A percentile compares a stretch with the other conserved stretches of the same genome.
Conservation (phyloP, 2,329 filamentous ascomycete species). For the Phaeosphaeria sp. region DNA sequence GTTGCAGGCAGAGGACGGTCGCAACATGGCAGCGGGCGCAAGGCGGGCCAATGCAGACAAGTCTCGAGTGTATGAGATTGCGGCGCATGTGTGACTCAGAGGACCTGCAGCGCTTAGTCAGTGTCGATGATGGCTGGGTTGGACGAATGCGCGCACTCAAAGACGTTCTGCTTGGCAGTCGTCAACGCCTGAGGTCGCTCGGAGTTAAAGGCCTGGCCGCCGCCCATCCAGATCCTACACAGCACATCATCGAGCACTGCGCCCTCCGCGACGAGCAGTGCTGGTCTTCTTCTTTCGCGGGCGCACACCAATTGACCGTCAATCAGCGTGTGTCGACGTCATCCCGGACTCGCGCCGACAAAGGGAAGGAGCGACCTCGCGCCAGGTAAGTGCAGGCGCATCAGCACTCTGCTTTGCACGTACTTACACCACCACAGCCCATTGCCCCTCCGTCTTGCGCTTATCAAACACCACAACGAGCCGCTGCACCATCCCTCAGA, state of each 20-base stretch:
- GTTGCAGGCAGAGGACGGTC: neutral
- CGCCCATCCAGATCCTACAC: too few relatives aligned
- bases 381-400: neutral
- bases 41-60: neutral
- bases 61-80: constrained; percentile 1
- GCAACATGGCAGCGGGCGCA: neutral
- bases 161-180: constrained; percentile 3
- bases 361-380: neutral
- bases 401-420: neutral
- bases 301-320: neutral
- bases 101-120: constrained; percentile 14
- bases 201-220: constrained; percentile 22
- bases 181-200: constrained; percentile 4
- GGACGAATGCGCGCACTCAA: constrained; percentile 3
- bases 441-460: neutral
- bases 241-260: neutral
- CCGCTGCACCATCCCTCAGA: neutral
- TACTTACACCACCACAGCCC: neutral
- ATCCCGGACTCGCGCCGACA: too few relatives aligned
- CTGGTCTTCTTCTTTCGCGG: neutral
- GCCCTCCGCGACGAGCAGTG: neutral
- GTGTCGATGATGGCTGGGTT: constrained; percentile 3
- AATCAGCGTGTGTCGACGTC: too few relatives aligned
- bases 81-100: constrained; percentile 23
- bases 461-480: neutral